Evolutionary conservation across 2,329 filamentous ascomycete species (phyloP), one percentile per base, ranked within the genome.

Genomic region (Pleoardoris graminearum): DNA sequence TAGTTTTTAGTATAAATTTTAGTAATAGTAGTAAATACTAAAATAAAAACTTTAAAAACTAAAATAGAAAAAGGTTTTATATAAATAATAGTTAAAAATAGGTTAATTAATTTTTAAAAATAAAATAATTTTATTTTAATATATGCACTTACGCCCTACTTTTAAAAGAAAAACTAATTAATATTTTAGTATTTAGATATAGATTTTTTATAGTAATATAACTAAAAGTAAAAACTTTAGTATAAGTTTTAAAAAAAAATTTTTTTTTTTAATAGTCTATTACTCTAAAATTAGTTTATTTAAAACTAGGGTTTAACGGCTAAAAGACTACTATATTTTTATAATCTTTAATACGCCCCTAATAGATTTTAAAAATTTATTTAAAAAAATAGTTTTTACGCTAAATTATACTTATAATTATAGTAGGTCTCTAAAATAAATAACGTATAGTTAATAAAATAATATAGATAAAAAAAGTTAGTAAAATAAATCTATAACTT

Each of bases 261-360:
- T 72, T 62, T 76, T 73, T n/a, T n/a, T n/a, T n/a, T n/a, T n/a
- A 71, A 75, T 65, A 67, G 65, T 66, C 62, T 65, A 65, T 72
- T 65, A 76, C 69, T 62, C 66, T 75, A 62, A 73, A 76, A 76
- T 75, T 66, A 67, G 69, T 74, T 77, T 76, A 63, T 74, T 65
- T 66, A 65, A 68, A 76, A 68, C 67, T 76, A 75, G 10, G 65
- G 70, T 75, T 72, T 67, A 64, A 72, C 63, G 65, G 65, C 66
- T 63, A 65, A 69, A 69, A 76, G 67, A 76, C 68, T 66, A 59
- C 60, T 59, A 60, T 62, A 75, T 62, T 65, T 68, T 73, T 29
- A 65, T 62, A 61, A 63, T 61, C 66, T 75, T 67, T 68, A 63
- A 69, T 75, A 66, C 63, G 65, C 68, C 68, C 62, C 64, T 59